phyloP scores from a whole-genome alignment of 805 yeast species.

The Candida nemodendra region DNA sequence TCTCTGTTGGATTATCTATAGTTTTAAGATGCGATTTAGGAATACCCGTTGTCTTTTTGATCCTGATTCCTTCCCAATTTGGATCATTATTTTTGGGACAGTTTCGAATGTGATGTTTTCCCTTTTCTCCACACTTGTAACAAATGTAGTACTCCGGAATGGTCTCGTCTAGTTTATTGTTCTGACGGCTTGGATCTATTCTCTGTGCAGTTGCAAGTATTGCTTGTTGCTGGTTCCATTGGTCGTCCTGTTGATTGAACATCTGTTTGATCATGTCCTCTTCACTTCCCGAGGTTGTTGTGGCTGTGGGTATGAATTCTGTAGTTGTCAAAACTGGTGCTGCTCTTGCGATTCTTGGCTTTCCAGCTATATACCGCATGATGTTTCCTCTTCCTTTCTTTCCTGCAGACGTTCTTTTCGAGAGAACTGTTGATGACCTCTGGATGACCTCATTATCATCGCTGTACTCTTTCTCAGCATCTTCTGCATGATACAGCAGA shows the following conservation, averaged over 20 bases:
- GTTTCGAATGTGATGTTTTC: conserved; percentile 89
- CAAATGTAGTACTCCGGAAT: conserved; percentile 98
- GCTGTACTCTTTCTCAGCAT: conserved; percentile 56
- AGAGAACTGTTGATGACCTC: conserved; percentile 81
- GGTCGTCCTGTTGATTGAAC: conserved; percentile 91
- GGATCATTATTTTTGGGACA: conserved; percentile 96
- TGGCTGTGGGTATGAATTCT: conserved; percentile 16
- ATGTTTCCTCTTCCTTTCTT: conserved; percentile 55
- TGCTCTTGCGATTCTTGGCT: conserved; percentile 46
- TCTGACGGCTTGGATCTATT: conserved; percentile 36
- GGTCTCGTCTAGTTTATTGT: conserved; percentile 55
- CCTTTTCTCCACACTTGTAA: conserved; percentile 92
- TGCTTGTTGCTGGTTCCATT: conserved; percentile 94
- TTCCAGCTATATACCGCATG: conserved; percentile 69
- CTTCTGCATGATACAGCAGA: conserved; percentile 59
- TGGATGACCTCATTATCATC: conserved; percentile 93
- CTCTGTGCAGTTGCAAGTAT: conserved; percentile 84
- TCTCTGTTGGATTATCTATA: conserved; percentile 72
- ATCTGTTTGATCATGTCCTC: conserved; percentile 86
- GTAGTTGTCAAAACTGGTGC: conserved; percentile 12
- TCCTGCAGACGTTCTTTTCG: conserved; percentile 70
- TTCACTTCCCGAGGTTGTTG: conserved; percentile 44
- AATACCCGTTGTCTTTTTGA: conserved; percentile 94
- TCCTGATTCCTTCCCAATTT: conserved; percentile 86
- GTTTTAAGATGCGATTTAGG: conserved; percentile 90